Conservation (phyloP, 805 yeast species). For the Hemisphaericaspora nanyangensis region DNA sequence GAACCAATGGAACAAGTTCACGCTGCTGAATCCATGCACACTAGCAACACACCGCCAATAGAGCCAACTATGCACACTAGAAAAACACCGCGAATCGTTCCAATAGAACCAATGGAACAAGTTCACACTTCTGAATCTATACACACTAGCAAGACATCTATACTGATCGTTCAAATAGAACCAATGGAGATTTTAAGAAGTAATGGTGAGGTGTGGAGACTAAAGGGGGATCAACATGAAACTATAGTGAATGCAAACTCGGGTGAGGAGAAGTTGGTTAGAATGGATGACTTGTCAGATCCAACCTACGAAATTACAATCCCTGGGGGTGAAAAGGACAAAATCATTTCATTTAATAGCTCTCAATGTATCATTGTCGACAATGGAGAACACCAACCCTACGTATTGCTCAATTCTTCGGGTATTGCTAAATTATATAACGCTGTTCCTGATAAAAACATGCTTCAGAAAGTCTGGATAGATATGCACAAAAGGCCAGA, state of each 20-base stretch:
- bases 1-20: neutral
- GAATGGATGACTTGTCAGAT: conserved; percentile 23
- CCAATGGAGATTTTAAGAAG: conserved; percentile 19
- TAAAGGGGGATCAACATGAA: conserved; percentile 24
- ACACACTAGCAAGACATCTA: no score
- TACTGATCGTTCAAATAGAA: conserved; percentile 11
- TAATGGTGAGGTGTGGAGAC: conserved; percentile 19
- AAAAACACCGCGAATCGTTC: neutral
- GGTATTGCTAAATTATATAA: conserved; percentile 27
- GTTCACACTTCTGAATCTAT: no score
- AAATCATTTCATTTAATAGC: conserved; percentile 22
- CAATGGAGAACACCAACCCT: conserved; percentile 28
- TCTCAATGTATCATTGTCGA: conserved; percentile 44
- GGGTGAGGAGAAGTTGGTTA: conserved; percentile 13
- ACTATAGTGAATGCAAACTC: conserved; percentile 9
- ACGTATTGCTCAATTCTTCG: conserved; percentile 33
- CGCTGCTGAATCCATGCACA: no score
- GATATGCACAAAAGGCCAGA: neutral
- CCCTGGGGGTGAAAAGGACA: conserved; percentile 10
- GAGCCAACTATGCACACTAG: neutral
- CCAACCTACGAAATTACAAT: conserved; percentile 22
- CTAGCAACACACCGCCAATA: no score
- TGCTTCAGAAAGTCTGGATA: conserved; percentile 25
- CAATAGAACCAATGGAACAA: neutral
- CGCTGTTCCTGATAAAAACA: conserved; percentile 10